These are phyloP conservation scores for Colletotrichum tamarilloi DNA, from an alignment of 2,329 filamentous ascomycete genomes.

Conservation along the genomic window DNA sequence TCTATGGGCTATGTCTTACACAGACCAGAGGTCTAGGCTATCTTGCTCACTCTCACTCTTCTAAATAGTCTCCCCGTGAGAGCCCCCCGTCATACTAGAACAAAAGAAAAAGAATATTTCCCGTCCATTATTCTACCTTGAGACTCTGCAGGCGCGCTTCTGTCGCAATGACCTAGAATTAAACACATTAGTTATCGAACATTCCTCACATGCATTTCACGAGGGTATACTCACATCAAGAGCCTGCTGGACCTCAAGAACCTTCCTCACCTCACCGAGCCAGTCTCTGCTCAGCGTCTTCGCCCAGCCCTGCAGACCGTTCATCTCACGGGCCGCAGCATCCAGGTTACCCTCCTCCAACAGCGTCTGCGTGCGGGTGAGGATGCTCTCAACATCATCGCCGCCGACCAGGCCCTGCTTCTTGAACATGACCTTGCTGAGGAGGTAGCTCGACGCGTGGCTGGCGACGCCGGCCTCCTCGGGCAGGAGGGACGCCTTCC, in stretches of 20 bases:
- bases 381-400: conserved; percentile 91
- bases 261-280: conserved; percentile 89
- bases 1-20: conserved; percentile 50
- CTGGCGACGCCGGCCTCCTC: conserved; percentile 95
- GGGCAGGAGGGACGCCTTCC: conserved; percentile 92
- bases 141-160: conserved; percentile 91
- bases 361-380: conserved; percentile 88
- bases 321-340: conserved; percentile 93
- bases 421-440: conserved; percentile 96
- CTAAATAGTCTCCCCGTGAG: conserved; percentile 36
- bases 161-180: conserved; percentile 80
- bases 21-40: conserved; percentile 41
- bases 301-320: conserved; percentile 90
- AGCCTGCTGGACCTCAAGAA: conserved; percentile 95
- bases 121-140: conserved; percentile 74
- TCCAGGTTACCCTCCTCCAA: conserved; percentile 95
- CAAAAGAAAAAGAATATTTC: conserved; percentile 44
- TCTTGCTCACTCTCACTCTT: conserved; percentile 37
- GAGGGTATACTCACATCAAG: conserved; percentile 79
- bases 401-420: conserved; percentile 88
- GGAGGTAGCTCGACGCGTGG: conserved; percentile 87
- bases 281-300: conserved; percentile 95
- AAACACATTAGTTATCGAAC: neutral
- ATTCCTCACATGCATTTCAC: neutral
- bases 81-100: conserved; percentile 48